Base-by-base conservation (phyloP, 2,329 filamentous ascomycete species). In the Aspergillus tamarii region DNA sequence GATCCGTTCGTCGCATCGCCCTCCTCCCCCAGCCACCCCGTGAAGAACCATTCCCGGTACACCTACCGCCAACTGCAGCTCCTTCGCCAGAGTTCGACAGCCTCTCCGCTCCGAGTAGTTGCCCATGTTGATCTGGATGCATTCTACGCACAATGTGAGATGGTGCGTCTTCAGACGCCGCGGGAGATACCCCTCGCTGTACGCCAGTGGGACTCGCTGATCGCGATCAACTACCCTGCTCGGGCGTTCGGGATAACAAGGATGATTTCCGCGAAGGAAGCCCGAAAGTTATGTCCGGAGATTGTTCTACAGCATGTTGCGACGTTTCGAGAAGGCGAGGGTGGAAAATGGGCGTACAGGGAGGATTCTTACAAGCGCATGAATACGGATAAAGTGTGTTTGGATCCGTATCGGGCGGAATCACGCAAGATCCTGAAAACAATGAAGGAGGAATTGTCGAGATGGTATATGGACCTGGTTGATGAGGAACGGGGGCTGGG, bases 71-170 rank as follows among this genome's bases (percentile, higher is more conserved):
- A 98, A 60, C 85, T 98, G 19, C 84, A 87, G 39, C 89, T 94
- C 67, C 86, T 98, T 62, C 87, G 89, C 8, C 85, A 88, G 11
- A 93, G 86, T 69, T 88, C 87, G 39, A 84, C 89, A 0, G 87
- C 88, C 10, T 93, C 88, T 57, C 94, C 94, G 1, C 84, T 99
- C 41, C 89, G 95, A 53, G 91, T 96, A 32, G 88, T 97, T 70
- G 92, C 93, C 8, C 94, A 97, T 77, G 88, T 98, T 67, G 95
- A 99, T 73, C 88, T 99, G 64, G 95, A 99, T 85, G 94, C 94
- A 45, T 99, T 99, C 80, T 99, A 99, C 77, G 91, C 91, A 4
- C 95, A 99, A 82, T 97, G 93, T 75, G 95, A 99, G 80, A 96
- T 94, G 86, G 89, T 97, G 11, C 88, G 95, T 9, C 84, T 98